Evolutionary conservation across 2,329 filamentous ascomycete species (phyloP).

Genomic region (Colletotrichum zoysiae): DNA sequence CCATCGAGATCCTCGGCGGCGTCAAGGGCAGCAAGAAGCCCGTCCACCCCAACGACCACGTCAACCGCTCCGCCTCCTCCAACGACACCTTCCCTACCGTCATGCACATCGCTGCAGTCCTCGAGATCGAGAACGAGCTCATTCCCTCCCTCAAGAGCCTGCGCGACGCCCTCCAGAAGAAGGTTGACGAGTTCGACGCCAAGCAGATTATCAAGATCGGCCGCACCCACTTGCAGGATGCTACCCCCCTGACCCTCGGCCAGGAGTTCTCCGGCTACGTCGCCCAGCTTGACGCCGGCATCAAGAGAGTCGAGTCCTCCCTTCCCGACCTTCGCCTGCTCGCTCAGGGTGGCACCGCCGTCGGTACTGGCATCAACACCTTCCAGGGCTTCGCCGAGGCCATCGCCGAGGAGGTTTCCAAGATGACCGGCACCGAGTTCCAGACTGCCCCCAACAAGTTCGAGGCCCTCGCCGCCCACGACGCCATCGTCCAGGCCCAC

Average conservation of each 20-base stretch:
- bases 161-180: constrained; percentile 85
- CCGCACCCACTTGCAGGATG: constrained; percentile 96
- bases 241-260: constrained; percentile 92
- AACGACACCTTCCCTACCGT: constrained; percentile 99
- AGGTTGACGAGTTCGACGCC: constrained; percentile 87
- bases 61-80: constrained; percentile 98
- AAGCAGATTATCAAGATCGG: constrained; percentile 98
- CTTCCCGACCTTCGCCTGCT: constrained; percentile 88
- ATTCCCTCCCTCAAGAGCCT: constrained; percentile 86
- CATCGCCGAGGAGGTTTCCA: constrained; percentile 89
- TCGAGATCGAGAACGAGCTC: constrained; percentile 89
- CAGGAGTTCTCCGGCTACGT: constrained; percentile 99
- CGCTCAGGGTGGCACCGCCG: constrained; percentile 95
- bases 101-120: constrained; percentile 98
- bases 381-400: constrained; percentile 95
- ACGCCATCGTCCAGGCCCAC: constrained; percentile 93
- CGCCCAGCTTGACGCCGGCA: constrained; percentile 90
- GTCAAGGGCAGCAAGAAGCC: constrained; percentile 97
- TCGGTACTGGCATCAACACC: constrained; percentile 97
- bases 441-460: constrained; percentile 99
- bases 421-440: constrained; percentile 94
- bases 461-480: constrained; percentile 94
- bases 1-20: constrained; percentile 96
- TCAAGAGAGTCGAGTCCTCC: constrained; percentile 85
- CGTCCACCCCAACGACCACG: constrained; percentile 99